Evolutionary conservation across 306 rosid genomes (phyloP), one percentile per base, ranked within the genome.

Genomic region (Rosa rugosa): DNA sequence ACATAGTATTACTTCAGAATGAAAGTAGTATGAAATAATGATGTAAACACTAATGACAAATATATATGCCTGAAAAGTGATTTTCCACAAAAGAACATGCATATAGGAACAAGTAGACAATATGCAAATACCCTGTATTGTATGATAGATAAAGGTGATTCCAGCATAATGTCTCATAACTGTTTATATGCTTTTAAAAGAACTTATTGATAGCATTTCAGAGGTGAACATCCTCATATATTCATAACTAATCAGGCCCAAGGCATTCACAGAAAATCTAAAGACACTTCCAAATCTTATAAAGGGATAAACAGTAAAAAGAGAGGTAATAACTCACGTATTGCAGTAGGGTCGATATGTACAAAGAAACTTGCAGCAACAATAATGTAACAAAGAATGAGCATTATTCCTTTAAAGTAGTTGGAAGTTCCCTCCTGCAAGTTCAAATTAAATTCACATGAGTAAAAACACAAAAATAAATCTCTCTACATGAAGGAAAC

Each of bases 341-440:
- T 56, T 47, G 81, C 60, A 79, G 78, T 23, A 56, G 90, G 85
- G 80, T 91, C 98, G 31, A 78, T 72, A 73, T 94, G 98, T 80
- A 91, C 97, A 81, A 90, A 91, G 77, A 91, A 91, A 79, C 98
- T 90, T 12, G 97, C 98, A 40, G 94, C 96, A 10, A 91, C 96
- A 59, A 94, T 90, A 62, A 91, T 84, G 88, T 94, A 94, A 86
- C 90, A 91, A 63, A 91, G 88, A 72, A 94, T 83, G 72, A 94
- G 97, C 97, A 91, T 89, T 5, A 94, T 80, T 71, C 98, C 98
- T 75, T 91, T 91, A 76, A 94, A 88, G 89, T 94, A 91, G 83
- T 91, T 89, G 11, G 97, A 88, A 69, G 92, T 90, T 82, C 98
- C 98, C 54, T 94, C 98, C 98, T 93, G 93, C 90, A 85, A 79